A percentile compares a stretch with the other conserved stretches of the same genome.
Evolutionary conservation across 139 green algal genomes (phyloP).

Genomic region (Ulvella scutata): DNA sequence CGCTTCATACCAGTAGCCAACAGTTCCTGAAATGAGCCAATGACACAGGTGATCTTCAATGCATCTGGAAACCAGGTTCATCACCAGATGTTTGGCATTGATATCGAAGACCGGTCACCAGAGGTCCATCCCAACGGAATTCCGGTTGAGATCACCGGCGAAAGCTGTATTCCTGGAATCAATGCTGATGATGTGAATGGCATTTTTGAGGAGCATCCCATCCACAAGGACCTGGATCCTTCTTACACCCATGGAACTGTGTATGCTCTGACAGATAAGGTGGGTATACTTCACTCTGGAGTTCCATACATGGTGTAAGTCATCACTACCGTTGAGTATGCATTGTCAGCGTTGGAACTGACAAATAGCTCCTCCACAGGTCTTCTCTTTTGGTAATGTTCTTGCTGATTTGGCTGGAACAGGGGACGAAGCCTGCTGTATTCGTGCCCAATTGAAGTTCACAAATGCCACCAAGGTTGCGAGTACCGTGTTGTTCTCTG

Average conservation of each 20-base stretch:
- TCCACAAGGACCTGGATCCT: constrained; percentile 38
- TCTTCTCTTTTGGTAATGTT: constrained; percentile 61
- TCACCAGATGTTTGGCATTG: constrained; percentile 24
- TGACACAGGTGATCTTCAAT: constrained; percentile 56
- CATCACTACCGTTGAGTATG: too few species aligned
- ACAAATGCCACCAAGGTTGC: constrained; percentile 66
- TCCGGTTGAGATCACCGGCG: constrained; percentile 45
- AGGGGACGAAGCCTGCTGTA: constrained; percentile 11
- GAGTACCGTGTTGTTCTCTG: constrained; percentile 46
- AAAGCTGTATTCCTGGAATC: constrained; percentile 64
- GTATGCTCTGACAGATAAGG: constrained; percentile 33
- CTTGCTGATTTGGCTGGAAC: constrained; percentile 29
- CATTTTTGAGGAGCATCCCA: constrained; percentile 73
- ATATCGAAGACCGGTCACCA: constrained; percentile 41
- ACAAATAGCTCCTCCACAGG: constrained; percentile 5
- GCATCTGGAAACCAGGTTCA: constrained; percentile 15
- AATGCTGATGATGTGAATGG: constrained; percentile 31
- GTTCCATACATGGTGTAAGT: too few species aligned
- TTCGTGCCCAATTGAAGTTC: constrained; percentile 56
- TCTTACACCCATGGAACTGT: constrained; percentile 28
- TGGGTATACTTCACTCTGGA: too few species aligned
- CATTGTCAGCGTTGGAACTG: not conserved
- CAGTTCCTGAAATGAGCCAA: too few species aligned
- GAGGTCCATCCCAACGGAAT: constrained; percentile 36
- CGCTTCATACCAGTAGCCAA: too few species aligned